Evolutionary conservation across 1,139 yeast species (phyloP).

Genomic region (Torulaspora pretoriensis): DNA sequence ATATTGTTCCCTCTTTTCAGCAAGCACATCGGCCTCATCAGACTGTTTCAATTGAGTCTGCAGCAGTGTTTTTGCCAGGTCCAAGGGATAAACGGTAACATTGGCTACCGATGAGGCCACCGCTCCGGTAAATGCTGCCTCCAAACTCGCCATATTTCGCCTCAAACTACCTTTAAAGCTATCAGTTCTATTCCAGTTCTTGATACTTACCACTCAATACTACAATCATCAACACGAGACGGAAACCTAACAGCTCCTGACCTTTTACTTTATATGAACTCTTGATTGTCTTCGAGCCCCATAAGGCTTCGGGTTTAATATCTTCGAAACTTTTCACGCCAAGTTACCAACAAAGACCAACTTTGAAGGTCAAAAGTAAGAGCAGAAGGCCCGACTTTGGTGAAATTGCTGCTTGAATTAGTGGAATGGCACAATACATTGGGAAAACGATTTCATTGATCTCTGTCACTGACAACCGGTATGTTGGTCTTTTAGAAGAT

Average conservation of each 20-base stretch:
- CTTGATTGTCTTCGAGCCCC: not conserved
- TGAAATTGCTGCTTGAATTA: not conserved
- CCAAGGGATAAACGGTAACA: conserved; percentile 72
- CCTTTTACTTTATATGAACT: not conserved
- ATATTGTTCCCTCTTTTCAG: conserved; percentile 40
- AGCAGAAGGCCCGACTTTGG: not conserved
- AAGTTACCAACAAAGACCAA: not conserved
- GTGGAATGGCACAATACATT: conserved; percentile 72
- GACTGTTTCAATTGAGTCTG: conserved; percentile 51
- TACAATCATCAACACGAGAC: not conserved
- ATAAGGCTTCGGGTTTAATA: not conserved
- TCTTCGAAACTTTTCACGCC: conserved; percentile 2
- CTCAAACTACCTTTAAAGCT: not conserved
- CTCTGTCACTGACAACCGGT: conserved; percentile 80
- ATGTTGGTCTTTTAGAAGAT: conserved; percentile 80
- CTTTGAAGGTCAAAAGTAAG: not conserved
- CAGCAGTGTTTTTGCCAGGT: conserved; percentile 65
- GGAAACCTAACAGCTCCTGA: not conserved
- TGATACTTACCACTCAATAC: not conserved
- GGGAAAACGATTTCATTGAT: conserved; percentile 90
- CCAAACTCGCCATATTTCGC: conserved; percentile 46
- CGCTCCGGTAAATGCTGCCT: conserved; percentile 82
- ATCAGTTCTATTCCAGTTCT: not conserved
- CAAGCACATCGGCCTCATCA: conserved; percentile 10
- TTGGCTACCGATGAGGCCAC: conserved; percentile 80